Percentiles rank a stretch among this genome's conserved stretches.
phyloP scores from a whole-genome alignment of 2,329 filamentous ascomycete species.

The Mycosphaerella sp. region DNA sequence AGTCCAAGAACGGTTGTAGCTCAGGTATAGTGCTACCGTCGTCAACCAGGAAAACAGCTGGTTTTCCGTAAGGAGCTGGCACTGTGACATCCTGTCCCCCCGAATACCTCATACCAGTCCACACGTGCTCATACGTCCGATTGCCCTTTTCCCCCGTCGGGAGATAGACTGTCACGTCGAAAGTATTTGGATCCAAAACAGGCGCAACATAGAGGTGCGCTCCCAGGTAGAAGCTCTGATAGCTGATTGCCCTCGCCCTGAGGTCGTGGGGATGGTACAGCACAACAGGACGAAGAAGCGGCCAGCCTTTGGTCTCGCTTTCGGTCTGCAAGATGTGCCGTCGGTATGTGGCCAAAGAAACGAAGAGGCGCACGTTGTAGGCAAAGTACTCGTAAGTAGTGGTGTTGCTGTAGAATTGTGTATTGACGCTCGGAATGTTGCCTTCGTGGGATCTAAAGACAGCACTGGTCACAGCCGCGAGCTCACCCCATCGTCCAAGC shows the following conservation, averaged over 20 bases:
- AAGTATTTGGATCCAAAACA: constrained; percentile 23
- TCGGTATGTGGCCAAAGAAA: constrained; percentile 32
- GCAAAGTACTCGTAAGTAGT: constrained; percentile 33
- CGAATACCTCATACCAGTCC: constrained; percentile 22
- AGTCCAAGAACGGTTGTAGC: constrained; percentile 25
- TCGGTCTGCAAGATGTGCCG: constrained; percentile 28
- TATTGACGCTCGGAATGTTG: constrained; percentile 35
- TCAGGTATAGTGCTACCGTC: constrained; percentile 20
- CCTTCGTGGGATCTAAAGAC: constrained; percentile 37
- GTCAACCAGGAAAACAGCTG: constrained; percentile 26
- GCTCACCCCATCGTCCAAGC: constrained; percentile 36
- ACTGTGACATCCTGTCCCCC: constrained; percentile 25
- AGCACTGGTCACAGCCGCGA: constrained; percentile 32
- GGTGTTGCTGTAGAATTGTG: constrained; percentile 35
- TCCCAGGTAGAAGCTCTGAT: constrained; percentile 29
- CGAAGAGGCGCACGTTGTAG: constrained; percentile 35
- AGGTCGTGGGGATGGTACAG: constrained; percentile 26
- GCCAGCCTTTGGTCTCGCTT: constrained; percentile 27
- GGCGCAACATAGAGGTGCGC: constrained; percentile 28
- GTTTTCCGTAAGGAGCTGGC: constrained; percentile 27
- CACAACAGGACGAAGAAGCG: constrained; percentile 25
- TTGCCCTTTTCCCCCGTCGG: constrained; percentile 16
- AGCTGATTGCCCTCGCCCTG: constrained; percentile 23
- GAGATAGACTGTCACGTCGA: constrained; percentile 25
- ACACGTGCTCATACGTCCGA: constrained; percentile 26